Percentiles rank a stretch among this genome's conserved stretches.
Conservation (phyloP, 2,329 filamentous ascomycete genomes). For the Beauveria bassiana region DNA sequence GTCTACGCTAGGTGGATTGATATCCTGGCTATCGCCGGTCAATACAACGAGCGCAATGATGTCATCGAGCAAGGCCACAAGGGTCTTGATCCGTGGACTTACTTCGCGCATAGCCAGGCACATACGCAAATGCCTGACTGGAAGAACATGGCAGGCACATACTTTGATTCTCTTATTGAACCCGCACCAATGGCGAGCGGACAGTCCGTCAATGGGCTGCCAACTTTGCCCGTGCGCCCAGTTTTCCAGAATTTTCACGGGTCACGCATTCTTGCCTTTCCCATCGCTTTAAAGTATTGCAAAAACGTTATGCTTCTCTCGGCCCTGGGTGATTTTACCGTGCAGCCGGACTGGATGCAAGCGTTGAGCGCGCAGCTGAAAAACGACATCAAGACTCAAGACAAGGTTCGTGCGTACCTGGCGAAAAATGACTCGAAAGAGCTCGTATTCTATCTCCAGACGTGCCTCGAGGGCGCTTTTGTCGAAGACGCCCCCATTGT, state of each 20-base stretch:
- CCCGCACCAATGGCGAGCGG: constrained; percentile 18
- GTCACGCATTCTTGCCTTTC: constrained; percentile 47
- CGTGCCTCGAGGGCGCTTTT: constrained; percentile 50
- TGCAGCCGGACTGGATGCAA: constrained; percentile 79
- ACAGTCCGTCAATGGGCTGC: constrained; percentile 26
- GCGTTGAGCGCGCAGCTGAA: constrained; percentile 66
- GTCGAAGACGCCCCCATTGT: constrained; percentile 32
- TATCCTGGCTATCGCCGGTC: constrained; percentile 67
- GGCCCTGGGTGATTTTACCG: constrained; percentile 40
- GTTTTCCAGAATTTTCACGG: constrained; percentile 41
- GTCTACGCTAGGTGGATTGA: constrained; percentile 80
- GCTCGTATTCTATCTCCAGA: constrained; percentile 39
- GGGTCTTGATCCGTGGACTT: constrained; percentile 65
- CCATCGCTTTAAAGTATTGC: constrained; percentile 63
- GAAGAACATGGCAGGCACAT: constrained; percentile 40
- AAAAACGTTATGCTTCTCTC: constrained; percentile 44
- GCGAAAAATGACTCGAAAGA: constrained; percentile 29
- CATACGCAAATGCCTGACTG: constrained; percentile 40
- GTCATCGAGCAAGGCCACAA: constrained; percentile 84
- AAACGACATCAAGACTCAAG: constrained; percentile 58
- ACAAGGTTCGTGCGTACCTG: constrained; percentile 49
- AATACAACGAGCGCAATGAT: constrained; percentile 64
- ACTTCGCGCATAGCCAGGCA: constrained; percentile 36
- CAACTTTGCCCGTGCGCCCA: constrained; percentile 10
- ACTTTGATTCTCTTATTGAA: constrained; percentile 36